Base-by-base conservation (phyloP, 345 rosid genomes). In the Brassica nigra region DNA sequence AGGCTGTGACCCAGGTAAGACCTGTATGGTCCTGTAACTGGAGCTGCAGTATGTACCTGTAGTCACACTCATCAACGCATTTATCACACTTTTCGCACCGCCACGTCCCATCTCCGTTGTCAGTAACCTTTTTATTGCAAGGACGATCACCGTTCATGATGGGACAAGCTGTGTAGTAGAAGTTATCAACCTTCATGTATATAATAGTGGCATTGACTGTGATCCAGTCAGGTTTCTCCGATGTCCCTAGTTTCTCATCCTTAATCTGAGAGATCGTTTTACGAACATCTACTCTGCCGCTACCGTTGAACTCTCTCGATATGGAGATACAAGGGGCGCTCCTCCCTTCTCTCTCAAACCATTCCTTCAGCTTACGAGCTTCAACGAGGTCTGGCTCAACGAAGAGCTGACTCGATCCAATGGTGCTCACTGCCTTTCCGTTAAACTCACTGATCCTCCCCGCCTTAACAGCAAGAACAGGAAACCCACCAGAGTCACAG, bases 11-110 rank as follows among this genome's bases (percentile, higher is more conserved):
- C 97, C 99, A 95, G 1, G 91, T 82, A 47, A 86, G 37, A 67
- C 92, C 97, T 3, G 99, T 92, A 80, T 92, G 94, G 79, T 95
- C 99, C 85, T 91, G 93, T 74, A 95, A 83, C 87, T 95, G 99
- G 14, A 95, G 69, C 88, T 92, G 95, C 70, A 95, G 82, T 71
- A 92, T 88, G 70, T 92, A 95, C 71, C 95, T 86, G 80, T 91
- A 92, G 78, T 91, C 97, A 30, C 95, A 91, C 76, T 91, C 97
- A 82, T 85, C 91, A 4, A 92, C 81, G n/a, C 84, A 84, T 47
- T 68, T 85, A 76, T 95, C 95, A 47, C 99, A 95, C 74, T 86
- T 88, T 47, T 95, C 97, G 34, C 99, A 92, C 39, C 86, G 85
- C 95, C 97, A 95, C 66, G 81, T 91, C 69, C 97, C 97, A 80